Conservation (phyloP, 345 rosid genomes). For the Gossypium ekmanianum region DNA sequence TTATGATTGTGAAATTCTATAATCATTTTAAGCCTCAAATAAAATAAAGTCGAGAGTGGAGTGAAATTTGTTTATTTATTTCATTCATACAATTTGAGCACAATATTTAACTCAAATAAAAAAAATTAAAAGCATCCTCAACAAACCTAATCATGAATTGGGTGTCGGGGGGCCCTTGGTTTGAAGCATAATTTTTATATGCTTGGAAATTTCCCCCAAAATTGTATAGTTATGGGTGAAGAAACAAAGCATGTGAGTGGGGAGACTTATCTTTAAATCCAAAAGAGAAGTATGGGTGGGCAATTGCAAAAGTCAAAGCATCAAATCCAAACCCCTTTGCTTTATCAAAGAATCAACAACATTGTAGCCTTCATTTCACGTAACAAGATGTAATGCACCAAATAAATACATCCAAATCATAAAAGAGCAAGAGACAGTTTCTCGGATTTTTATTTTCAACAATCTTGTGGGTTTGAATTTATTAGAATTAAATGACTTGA, state of each 20-base stretch:
- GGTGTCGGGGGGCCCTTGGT: constrained; percentile 10
- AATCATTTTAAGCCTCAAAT: too few species aligned
- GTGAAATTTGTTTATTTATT: too few species aligned
- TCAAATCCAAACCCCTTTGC: not conserved
- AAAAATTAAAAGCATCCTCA: constrained; percentile 21
- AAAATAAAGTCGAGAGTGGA: too few species aligned
- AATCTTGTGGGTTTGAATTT: not conserved
- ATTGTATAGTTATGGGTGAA: constrained; percentile 34
- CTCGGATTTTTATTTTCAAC: not conserved
- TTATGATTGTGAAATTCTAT: too few species aligned
- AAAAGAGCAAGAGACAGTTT: constrained; percentile 4
- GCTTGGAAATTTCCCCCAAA: constrained; percentile 29
- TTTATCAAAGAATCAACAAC: constrained; percentile 38
- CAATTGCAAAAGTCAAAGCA: constrained; percentile 49
- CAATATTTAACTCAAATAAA: too few species aligned
- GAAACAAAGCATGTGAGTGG: constrained; percentile 60
- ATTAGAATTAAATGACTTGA: too few species aligned
- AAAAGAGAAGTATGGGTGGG: constrained; percentile 44
- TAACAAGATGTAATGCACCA: constrained; percentile 6
- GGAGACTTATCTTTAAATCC: constrained; percentile 51
- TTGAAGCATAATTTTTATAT: constrained; percentile 35
- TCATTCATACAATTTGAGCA: too few species aligned
- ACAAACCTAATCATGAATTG: constrained; percentile 43
- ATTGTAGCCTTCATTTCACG: constrained; percentile 25
- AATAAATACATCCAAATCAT: constrained; percentile 8